Evolutionary conservation across 306 rosid species (phyloP), one percentile per base, ranked within the genome.

Genomic region (Oemleria cerasiformis): DNA sequence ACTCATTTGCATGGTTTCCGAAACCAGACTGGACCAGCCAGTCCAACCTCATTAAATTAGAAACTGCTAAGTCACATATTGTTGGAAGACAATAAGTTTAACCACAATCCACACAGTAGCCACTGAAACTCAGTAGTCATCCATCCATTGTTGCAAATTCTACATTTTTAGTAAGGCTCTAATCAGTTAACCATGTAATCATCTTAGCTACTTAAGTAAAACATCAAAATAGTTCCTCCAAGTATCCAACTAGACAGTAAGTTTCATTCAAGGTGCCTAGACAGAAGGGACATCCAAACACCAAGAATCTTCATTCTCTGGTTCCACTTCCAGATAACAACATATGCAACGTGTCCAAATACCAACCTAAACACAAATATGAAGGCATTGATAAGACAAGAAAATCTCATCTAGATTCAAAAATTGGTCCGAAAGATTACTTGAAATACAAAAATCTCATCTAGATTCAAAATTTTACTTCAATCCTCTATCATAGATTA

Each of bases 321-420:
- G 62, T 0, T 57, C 40, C 7, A 12, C 63, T 23, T 57, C 63
- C 15, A 57, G n/a, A 13, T 57, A 34, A 13, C 19, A 12, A 25
- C 21, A 13, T 10, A 2, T 14, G 0, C 36, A 21, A 55, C 5
- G 38, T 5, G 25, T 55, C 38, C 38, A 21, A 21, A 21, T 5
- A 21, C 5, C 61, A 19, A 11, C 38, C 4, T 20, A 9, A 21
- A 55, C 38, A 50, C 3, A 50, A 50, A 17, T 50, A 50, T 55
- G 16, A 57, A 38, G 2, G 30, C 25, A 19, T n/a, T 38, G n/a
- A 40, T 9, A 8, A 2, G 36, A 19, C 23, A 7, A 4, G 21
- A 69, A 61, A 14, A 47, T 19, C 57, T 47, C 68, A 13, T 7
- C 45, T 39, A n/a, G 40, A 65, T 57, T 20, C 65, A 60, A 75